Evolutionary conservation across 2,329 filamentous ascomycete genomes (phyloP).

Genomic region (Stagonosporopsis cucurbitacearum): DNA sequence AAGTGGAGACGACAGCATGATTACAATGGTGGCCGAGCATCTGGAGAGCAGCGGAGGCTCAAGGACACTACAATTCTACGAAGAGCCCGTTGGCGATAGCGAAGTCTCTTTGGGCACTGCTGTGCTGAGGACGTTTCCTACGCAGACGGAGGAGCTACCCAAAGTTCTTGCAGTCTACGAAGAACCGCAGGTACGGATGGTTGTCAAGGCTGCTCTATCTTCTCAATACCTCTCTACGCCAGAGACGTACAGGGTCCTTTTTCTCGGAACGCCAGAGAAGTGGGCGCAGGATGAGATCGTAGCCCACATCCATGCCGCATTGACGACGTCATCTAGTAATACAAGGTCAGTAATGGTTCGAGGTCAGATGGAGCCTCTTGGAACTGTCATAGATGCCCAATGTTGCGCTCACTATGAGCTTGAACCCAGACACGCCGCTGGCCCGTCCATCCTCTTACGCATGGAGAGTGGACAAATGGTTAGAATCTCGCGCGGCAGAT

Average conservation of each 20-base stretch:
- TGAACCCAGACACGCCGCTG: conserved; percentile 12
- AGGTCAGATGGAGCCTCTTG: conserved; percentile 42
- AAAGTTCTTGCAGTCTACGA: conserved; percentile 36
- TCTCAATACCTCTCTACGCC: conserved; percentile 31
- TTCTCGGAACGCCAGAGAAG: conserved; percentile 38
- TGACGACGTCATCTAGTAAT: conserved; percentile 38
- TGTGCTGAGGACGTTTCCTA: conserved; percentile 33
- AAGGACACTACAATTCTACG: conserved; percentile 34
- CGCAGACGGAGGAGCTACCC: conserved; percentile 30
- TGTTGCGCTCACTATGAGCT: conserved; percentile 33
- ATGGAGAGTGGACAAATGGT: conserved; percentile 35
- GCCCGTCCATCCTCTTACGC: conserved; percentile 8
- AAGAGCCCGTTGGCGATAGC: conserved; percentile 23
- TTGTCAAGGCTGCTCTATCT: conserved; percentile 39
- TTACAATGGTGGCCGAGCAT: conserved; percentile 38
- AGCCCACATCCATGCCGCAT: conserved; percentile 39
- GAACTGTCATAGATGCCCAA: conserved; percentile 38
- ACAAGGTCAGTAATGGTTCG: conserved; percentile 46
- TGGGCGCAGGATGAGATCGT: conserved; percentile 43
- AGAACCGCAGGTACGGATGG: conserved; percentile 36
- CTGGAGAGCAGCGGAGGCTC: conserved; percentile 30
- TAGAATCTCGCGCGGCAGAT: conserved; percentile 22
- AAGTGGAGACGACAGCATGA: conserved; percentile 37
- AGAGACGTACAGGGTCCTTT: conserved; percentile 43
- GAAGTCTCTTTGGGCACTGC: conserved; percentile 27